Evolutionary conservation across 1,284 basidiomycete genomes (phyloP), one percentile per base, ranked within the genome.

Genomic region (Leccinum cinnamomeum): DNA sequence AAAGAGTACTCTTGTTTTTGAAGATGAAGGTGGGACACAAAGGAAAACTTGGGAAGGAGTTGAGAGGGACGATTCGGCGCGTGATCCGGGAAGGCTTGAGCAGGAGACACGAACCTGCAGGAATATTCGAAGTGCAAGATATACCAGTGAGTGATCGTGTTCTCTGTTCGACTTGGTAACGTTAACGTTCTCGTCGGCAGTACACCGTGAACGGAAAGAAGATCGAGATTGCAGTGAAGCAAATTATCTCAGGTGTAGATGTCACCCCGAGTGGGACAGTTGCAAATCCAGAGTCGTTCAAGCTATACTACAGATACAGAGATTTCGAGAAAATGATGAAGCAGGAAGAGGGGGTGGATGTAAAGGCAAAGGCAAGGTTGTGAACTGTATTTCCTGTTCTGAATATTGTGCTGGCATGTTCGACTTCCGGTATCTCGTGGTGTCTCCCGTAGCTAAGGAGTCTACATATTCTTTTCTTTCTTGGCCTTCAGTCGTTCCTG

Each of bases 1-100:
- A 97, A 75, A 87, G 91, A 53, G 94, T 96, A 3, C 79, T 95
- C 7, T 79, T 96, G 4, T 96, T 96, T 75, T 70, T 96, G 68
- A 92, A 93, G 77, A 87, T 94, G 80, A 81, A 83, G 28, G 66
- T 79, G 0, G 86, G 85, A 1, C 70, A 79, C 60, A 76, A 71
- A n/a, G 79, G 90, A 53, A 82, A 80, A 7, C 70, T 79, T 0
- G 72, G 60, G 18, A 73, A 20, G 72, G 91, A 57, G 8, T 74
- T 92, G 41, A 77, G 82, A 37, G 78, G 77, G 59, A 69, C 80
- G 51, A 85, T 93, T 62, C 83, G 84, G 67, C 72, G 74, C 0
- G 80, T 85, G 12, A 92, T 95, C 62, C 78, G 86, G 60, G 77
- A 78, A n/a, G 81, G 83, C 14, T 79, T 93, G 58, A 93, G 90